Evolutionary conservation across 2,329 filamentous ascomycete genomes (phyloP), one percentile per base, ranked within the genome.

Genomic region (Penicillium olsonii): DNA sequence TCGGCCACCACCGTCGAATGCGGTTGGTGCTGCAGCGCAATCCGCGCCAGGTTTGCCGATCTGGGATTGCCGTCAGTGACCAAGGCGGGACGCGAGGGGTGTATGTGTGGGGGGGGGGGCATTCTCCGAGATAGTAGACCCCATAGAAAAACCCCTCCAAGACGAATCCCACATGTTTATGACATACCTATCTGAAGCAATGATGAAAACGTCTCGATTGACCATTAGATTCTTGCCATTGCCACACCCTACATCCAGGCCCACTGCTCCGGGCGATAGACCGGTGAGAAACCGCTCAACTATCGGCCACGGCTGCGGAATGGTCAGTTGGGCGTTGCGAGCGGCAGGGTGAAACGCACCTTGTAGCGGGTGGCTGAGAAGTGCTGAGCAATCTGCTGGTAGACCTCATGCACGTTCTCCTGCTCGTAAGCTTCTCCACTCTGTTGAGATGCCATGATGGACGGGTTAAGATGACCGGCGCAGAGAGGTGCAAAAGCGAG

Each of bases 221-320:
- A 95, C 87, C 52, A 81, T 77, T 53, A 97, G 77, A 69, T 97
- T 96, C 78, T 97, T 97, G 60, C 94, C 94, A 74, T 99, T 99
- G 52, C 94, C 94, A 73, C 94, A 97, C 53, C 94, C 94, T 48
- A 97, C 80, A 71, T 99, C 94, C 26, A 96, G 79, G 9, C 94
- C 94, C 48, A 97, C 74, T 42, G 88, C 82, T 20, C 92, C 92
- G 11, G 84, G 74, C 0, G 78, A 67, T 40, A 88, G 81, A 26
- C 76, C 75, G 42, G 78, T 74, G 29, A 97, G 81, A 68, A 96
- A 97, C 29, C 78, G 77, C 55, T 91, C 83, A 48, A 97, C 88
- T 60, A 95, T 87, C 18, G 94, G 94, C 94, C 94, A 99, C 53
- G 94, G 91, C 83, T 87, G 54, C 26, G 18, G n/a, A 20, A 7